Base-by-base conservation (phyloP, 768 basidiomycete genomes). In the Rhodotorula diobovata region DNA sequence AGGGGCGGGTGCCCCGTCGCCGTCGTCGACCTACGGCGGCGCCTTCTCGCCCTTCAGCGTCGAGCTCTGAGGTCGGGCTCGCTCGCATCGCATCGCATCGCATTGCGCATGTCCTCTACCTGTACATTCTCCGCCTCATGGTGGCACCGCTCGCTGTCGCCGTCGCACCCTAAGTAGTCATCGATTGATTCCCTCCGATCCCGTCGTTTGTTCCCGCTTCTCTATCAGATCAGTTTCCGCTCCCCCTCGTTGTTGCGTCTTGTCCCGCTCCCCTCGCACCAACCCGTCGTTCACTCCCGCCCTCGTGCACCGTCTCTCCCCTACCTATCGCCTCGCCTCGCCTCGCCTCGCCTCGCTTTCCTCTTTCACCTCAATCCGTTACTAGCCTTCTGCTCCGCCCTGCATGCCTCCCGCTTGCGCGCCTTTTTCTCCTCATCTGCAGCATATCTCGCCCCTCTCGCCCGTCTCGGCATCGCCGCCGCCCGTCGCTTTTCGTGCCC, bases 31-130 rank as follows among this genome's bases (percentile, higher is more conserved):
- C 11, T 66, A 59, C 57, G 65, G 37, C 65, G 58, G 65, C 25
- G 35, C 46, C 34, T 66, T 66, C 56, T 66, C 64, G 23, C 64
- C 64, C 32, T 66, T 66, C 56, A 34, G 64, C 45, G 23, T 66
- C 45, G 64, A 66, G 12, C 21, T 30, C 21, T 32, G 39, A 61
- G 32, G 30, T 10, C 43, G 7, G 28, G n/a, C 23, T 45, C 63
- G 16, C 25, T 48, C 63, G 7, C 43, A 21, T 43, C 48, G 8
- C 48, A n/a, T n/a, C n/a, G n/a, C n/a, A n/a, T n/a, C n/a, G n/a
- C n/a, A n/a, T n/a, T 50, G 21, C 18, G 45, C 39, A 18, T 34
- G n/a, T 18, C 16, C 50, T 15, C 23, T 28, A 34, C 48, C 43
- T n/a, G 28, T 30, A 34, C 61, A 7, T 2, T 35, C 51, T 18